Evolutionary conservation across 164 flowering plant genomes (phyloP).

Genomic region (Umbilicus rupestris): DNA sequence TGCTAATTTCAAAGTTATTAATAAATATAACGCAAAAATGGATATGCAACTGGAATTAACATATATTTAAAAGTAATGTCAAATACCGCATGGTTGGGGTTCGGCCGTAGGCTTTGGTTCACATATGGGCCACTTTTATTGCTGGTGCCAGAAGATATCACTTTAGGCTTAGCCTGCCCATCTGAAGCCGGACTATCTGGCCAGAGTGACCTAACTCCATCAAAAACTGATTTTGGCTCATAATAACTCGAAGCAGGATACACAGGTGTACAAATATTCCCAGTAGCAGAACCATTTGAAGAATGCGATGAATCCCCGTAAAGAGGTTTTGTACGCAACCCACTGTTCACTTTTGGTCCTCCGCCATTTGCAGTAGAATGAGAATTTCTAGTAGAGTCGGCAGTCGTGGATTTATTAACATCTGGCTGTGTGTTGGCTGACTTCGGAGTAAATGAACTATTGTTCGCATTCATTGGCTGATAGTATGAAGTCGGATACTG

Average conservation of each 20-base stretch:
- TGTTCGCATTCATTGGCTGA: constrained; percentile 37
- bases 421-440: constrained; percentile 29
- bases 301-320: constrained; percentile 26
- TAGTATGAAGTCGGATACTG: constrained; percentile 60
- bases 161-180: constrained; percentile 28
- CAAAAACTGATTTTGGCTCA: constrained; percentile 40
- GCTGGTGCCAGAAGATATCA: constrained; percentile 21
- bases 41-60: neutral
- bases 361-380: constrained; percentile 31
- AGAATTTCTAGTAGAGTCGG: constrained; percentile 33
- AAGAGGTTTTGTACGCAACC: constrained; percentile 26
- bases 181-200: constrained; percentile 32
- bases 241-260: constrained; percentile 39
- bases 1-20: constrained; percentile 9
- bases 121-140: constrained; percentile 21
- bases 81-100: constrained; percentile 41
- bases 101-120: constrained; percentile 34
- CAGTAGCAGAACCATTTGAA: constrained; percentile 39
- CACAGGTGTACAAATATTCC: constrained; percentile 32
- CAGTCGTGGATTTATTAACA: constrained; percentile 30
- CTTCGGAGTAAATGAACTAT: constrained; percentile 27
- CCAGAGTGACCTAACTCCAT: constrained; percentile 38
- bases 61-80: neutral
- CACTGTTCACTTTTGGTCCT: constrained; percentile 34
- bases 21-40: neutral